Base-by-base conservation (phyloP, 352 stramenopile genomes). In the Phytophthora europaea region DNA sequence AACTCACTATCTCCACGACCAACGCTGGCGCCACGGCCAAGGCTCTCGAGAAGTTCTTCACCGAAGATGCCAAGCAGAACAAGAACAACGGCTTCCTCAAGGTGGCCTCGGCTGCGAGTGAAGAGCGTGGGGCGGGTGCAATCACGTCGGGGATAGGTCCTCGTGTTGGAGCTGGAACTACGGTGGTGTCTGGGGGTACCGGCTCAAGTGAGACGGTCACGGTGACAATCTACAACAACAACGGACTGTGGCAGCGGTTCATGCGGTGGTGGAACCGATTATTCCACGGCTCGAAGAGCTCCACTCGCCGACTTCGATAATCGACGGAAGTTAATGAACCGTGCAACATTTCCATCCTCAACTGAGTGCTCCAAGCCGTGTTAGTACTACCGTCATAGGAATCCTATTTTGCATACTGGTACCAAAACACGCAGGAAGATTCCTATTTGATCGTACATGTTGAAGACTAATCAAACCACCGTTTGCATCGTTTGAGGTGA, bases 141-240 rank as follows among this genome's bases (percentile, higher is more conserved):
- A 36, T 38, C 23, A 23, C 60, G 8, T 43, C 51, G 2, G 67
- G 40, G 18, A 15, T 62, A 65, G 67, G 61, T 9, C 33, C 61
- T 13, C 61, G 67, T 12, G 38, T 20, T 16, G 67, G 53, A 53
- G 55, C 61, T 43, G 67, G 53, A 34, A 47, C 40, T n/a, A 70
- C 61, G 22, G 61, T 70, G 13, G 60, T 74, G n/a, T 57, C 67
- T 10, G 51, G 40, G 20, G 38, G 51, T 28, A 26, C 61, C 1
- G 2, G 23, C 12, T 53, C 53, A 34, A 43, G 67, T 18, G 26
- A 56, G 10, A 60, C 15, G 33, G 61, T 75, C 45, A 75, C 67
- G 13, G 61, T 71, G 22, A 75, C 67, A n/a, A 57, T 71, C 61
- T 75, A 75, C 54, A 75, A 75, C 61, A 71, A 75, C 45, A 75